These are phyloP conservation scores for Cudoniella acicularis DNA, from an alignment of 495 filamentous ascomycete genomes.

Conservation along the genomic window DNA sequence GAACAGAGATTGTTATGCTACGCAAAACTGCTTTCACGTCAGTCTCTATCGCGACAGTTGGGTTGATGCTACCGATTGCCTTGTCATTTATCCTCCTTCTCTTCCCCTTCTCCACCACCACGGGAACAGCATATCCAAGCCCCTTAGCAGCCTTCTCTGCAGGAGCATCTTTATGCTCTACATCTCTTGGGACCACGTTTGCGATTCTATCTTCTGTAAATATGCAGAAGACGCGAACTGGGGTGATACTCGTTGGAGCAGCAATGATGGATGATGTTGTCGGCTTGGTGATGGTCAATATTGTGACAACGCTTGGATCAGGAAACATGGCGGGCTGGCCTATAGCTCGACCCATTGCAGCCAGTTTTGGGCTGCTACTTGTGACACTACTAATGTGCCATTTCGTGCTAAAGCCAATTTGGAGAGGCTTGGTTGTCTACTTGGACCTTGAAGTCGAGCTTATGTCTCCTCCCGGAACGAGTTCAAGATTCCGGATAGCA, in stretches of 20 bases:
- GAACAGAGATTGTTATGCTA: no score
- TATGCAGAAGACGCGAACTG: constrained; percentile 54
- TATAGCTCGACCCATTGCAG: constrained; percentile 29
- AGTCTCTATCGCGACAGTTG: constrained; percentile 56
- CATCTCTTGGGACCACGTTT: constrained; percentile 76
- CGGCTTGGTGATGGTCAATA: constrained; percentile 74
- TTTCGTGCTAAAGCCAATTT: constrained; percentile 20
- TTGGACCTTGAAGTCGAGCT: no score
- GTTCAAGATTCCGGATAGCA: no score
- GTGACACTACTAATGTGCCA: constrained; percentile 16
- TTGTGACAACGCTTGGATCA: constrained; percentile 41
- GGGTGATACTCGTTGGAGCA: constrained; percentile 64
- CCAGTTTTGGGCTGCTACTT: constrained; percentile 26
- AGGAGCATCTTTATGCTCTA: constrained; percentile 73
- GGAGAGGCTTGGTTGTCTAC: no score
- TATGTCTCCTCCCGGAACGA: no score
- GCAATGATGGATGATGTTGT: constrained; percentile 84
- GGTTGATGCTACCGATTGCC: constrained; percentile 61
- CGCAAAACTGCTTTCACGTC: constrained; percentile 61
- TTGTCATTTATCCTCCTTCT: constrained; percentile 59
- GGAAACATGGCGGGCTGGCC: no score
- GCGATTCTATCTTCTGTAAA: constrained; percentile 57
- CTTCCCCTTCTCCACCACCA: constrained; percentile 22
- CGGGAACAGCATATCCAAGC: no score
- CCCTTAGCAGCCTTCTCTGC: constrained; percentile 58